Evolutionary conservation across 1,284 basidiomycete genomes (phyloP), one percentile per base, ranked within the genome.

Genomic region (Blastosporella zonata): DNA sequence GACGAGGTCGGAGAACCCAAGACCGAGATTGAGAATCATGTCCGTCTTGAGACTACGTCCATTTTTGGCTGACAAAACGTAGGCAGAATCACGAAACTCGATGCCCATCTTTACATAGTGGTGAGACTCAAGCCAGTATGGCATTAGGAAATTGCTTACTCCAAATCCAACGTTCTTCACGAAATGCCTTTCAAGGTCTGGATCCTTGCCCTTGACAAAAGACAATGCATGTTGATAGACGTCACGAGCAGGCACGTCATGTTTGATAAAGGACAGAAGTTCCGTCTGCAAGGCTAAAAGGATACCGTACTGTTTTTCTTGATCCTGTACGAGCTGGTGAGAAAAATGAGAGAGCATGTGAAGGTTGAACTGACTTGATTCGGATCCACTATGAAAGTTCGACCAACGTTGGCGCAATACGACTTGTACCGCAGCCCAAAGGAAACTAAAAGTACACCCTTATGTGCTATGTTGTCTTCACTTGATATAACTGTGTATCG

Each of bases 361-460:
- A 8, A 41, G n/a, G 29, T 35, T 35, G 15, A 21, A 63, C 78
- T 60, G 48, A 90, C 91, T 62, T 89, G 87, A 57, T 86, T 87
- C 1, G 96, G 95, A 65, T 96, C 93, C 40, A 98, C 93, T 60
- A 97, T 90, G 67, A 96, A 95, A 2, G 93, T 97, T 37, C 96
- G 79, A 8, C 90, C 93, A 54, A 97, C 80, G 66, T 94, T 96
- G 25, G 90, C 84, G 62, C 92, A 94, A 65, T 98, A 98, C 8
- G 85, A 89, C 63, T 89, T 95, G 72, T 97, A 98, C 27, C 93
- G 83, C 68, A 98, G 79, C 31, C 94, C 96, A 54, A 97, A 80
- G 13, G 88, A 84, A 7, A 93, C 85, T 1, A 98, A 73, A 49
- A 98, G 83, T 33, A 98, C 91, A 22, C 94, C 95, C 52, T 93